These are phyloP conservation scores for Malassezia psittaci DNA, from an alignment of 1,284 basidiomycete species.

Conservation along the genomic window DNA sequence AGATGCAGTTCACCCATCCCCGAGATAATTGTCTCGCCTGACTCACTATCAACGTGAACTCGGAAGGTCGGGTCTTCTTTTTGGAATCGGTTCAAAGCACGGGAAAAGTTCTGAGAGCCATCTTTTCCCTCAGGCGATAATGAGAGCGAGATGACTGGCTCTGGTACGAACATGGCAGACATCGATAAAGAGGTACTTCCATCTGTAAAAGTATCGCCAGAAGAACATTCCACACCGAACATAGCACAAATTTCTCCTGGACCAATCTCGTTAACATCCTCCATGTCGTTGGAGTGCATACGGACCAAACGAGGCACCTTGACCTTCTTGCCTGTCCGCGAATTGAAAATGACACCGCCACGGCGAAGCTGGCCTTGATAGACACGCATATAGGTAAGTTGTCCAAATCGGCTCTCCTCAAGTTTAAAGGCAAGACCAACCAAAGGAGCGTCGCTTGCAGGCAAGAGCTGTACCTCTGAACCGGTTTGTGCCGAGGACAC, in stretches of 20 bases:
- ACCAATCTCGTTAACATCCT: constrained; percentile 85
- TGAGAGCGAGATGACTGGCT: constrained; percentile 91
- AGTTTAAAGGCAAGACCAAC: constrained; percentile 97
- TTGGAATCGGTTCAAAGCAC: constrained; percentile 93
- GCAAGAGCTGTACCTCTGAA: constrained; percentile 31
- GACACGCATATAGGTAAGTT: constrained; percentile 97
- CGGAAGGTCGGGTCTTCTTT: constrained; percentile 99
- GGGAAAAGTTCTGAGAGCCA: constrained; percentile 71
- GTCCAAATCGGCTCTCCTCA: constrained; percentile 92
- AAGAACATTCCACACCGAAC: constrained; percentile 97
- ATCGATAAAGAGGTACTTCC: constrained; percentile 43
- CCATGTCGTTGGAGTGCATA: constrained; percentile 99
- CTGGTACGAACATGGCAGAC: constrained; percentile 98
- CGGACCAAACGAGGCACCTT: constrained; percentile 94
- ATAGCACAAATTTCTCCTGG: constrained; percentile 99
- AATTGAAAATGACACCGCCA: constrained; percentile 78
- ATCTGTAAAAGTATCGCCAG: constrained; percentile 88
- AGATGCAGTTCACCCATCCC: constrained; percentile 99
- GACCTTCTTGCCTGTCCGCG: constrained; percentile 89
- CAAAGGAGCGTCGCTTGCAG: constrained; percentile 60
- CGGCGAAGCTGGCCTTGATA: constrained; percentile 89
- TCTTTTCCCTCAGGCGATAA: constrained; percentile 86
- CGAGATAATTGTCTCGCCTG: constrained; percentile 98
- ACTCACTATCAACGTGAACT: constrained; percentile 86
- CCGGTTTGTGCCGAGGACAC: constrained; percentile 28